Percentiles rank a stretch among this genome's conserved stretches.
Conservation (phyloP, 2,329 filamentous ascomycete species). For the Hirsutella thompsonii region DNA sequence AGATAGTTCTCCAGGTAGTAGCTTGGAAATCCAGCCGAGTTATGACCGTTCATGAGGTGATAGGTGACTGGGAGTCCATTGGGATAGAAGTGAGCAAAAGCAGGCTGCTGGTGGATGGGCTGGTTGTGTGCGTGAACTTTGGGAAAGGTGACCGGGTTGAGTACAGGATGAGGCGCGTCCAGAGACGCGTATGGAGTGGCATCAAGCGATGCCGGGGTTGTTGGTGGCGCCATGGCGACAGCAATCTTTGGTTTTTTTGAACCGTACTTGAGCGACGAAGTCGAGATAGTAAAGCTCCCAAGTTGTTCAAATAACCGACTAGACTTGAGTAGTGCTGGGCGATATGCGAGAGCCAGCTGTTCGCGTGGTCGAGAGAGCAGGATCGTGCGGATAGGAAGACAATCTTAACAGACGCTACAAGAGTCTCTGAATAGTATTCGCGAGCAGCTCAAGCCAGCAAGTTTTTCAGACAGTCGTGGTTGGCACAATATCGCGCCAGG, state of each 20-base stretch:
- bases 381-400: too few species aligned
- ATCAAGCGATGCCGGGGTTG: not conserved
- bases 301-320: too few species aligned
- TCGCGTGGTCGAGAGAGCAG: too few species aligned
- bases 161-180: slow-evolving; percentile 6
- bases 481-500: not conserved
- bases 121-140: slow-evolving; percentile 11
- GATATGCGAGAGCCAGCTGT: too few species aligned
- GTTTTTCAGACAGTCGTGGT: not conserved
- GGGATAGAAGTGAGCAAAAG: slow-evolving; percentile 20
- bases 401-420: too few species aligned
- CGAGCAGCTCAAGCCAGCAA: not conserved
- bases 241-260: not conserved
- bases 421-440: too few species aligned
- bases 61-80: slow-evolving; percentile 21
- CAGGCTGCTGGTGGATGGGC: slow-evolving; percentile 10
- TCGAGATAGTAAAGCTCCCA: too few species aligned
- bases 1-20: slow-evolving; percentile 23
- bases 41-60: slow-evolving; percentile 16
- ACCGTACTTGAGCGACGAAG: too few species aligned
- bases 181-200: slow-evolving; percentile 2
- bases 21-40: slow-evolving; percentile 11
- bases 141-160: slow-evolving; percentile 7
- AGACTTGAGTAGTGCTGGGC: too few species aligned
- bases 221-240: slow-evolving; percentile 6